These are phyloP conservation scores for Scheffersomyces lignosus DNA, from an alignment of 805 yeast species.

Conservation along the genomic window DNA sequence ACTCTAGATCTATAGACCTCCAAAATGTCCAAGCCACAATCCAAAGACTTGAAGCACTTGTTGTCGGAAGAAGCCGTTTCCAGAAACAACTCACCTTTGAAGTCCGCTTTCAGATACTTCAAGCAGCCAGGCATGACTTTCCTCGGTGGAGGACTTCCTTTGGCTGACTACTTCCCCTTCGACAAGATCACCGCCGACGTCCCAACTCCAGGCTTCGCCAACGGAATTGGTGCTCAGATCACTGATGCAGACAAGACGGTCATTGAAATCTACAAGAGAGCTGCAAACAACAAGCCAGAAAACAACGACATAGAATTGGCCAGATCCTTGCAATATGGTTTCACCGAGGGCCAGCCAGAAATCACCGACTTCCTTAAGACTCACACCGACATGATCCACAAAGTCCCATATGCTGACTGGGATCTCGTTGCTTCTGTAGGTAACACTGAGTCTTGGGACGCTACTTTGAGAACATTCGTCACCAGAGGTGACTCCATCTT, in stretches of 20 bases:
- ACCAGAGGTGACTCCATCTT: conserved; percentile 80
- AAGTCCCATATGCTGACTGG: conserved; percentile 62
- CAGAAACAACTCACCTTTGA: conserved; percentile 78
- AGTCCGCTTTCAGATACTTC: conserved; percentile 78
- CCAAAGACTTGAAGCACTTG: conserved; percentile 75
- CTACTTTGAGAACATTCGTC: conserved; percentile 73
- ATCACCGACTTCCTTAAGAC: conserved; percentile 65
- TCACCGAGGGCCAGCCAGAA: conserved; percentile 77
- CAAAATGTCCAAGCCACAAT: conserved; percentile 29
- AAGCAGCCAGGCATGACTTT: conserved; percentile 76
- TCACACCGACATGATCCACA: conserved; percentile 61
- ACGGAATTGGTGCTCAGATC: conserved; percentile 72
- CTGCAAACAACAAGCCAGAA: conserved; percentile 17
- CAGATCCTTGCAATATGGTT: conserved; percentile 90
- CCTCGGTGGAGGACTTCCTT: conserved; percentile 94
- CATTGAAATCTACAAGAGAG: conserved; percentile 42
- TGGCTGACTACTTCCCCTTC: conserved; percentile 91
- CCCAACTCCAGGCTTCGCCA: conserved; percentile 76
- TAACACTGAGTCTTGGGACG: conserved; percentile 89
- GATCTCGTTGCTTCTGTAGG: conserved; percentile 71
- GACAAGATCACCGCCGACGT: conserved; percentile 67
- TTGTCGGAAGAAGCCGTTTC: conserved; percentile 76
- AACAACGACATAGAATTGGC: conserved; percentile 66
- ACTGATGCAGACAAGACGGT: conserved; percentile 41
- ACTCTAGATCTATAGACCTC: no score